Base-by-base conservation (phyloP, 805 yeast genomes). In the Candida vartiovaarae region DNA sequence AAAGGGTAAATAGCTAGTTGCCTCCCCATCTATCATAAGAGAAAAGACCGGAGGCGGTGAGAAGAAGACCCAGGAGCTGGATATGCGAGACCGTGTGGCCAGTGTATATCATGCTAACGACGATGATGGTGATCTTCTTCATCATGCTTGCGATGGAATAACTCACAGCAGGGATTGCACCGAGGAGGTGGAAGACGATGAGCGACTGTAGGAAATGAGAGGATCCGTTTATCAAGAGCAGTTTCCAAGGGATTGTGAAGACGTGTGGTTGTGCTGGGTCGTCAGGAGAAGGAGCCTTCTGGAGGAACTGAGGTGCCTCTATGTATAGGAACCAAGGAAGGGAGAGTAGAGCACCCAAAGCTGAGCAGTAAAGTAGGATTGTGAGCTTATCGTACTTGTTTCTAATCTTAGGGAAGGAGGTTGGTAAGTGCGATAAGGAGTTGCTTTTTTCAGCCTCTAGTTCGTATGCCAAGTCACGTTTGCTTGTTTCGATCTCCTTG, bases 71-170 rank as follows among this genome's bases (percentile, higher is more conserved):
- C 10, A 67, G 30, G 4, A 63, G 39, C 55, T 82, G 86, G 3
- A 41, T 37, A 1, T 63, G 40, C 2, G 76, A 65, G n/a, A 80
- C 62, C 15, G 56, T 52, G 24, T 71, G 73, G 26, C 82, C 82
- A 32, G 71, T 74, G 70, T 74, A 75, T 34, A 83, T 46, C 67
- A 90, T 84, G 54, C 95, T 85, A 1, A 82, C 82, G 2, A 83
- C 73, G 36, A 89, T 88, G 29, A 89, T 77, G 1, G 86, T 84
- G n/a, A 89, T 84, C 55, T 95, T 78, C 65, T 89, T 89, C 77
- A 89, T 75, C 76, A 89, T 75, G 36, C 86, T 80, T 3, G 96
- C 95, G 45, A 89, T 81, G 2, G 95, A 84, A 63, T 87, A 89
- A 3, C 93, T 78, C 9, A 89, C 80, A 0, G 96, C 86, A 3